A percentile compares a stretch with the other conserved stretches of the same genome.
These are phyloP conservation scores for Tubosaeta sp. DNA, from an alignment of 768 basidiomycete genomes.

Conservation along the genomic window DNA sequence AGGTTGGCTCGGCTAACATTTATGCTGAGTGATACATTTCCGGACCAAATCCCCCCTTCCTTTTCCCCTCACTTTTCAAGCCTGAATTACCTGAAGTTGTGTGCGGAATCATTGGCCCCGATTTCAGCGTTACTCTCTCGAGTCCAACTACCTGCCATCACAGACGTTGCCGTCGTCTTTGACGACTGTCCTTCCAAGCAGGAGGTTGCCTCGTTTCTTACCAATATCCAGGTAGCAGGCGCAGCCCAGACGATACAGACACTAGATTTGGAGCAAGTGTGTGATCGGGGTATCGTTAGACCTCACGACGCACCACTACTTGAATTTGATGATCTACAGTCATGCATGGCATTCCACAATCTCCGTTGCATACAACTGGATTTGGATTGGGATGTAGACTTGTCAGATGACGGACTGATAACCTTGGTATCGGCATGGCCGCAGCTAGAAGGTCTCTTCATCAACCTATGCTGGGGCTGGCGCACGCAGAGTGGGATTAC, in stretches of 20 bases:
- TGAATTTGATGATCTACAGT: neutral
- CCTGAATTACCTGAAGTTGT: neutral
- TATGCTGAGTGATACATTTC: neutral
- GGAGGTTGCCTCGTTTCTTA: neutral
- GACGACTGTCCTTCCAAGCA: neutral
- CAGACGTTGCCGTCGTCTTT: neutral
- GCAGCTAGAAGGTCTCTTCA: neutral
- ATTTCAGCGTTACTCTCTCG: neutral
- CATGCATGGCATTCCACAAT: neutral
- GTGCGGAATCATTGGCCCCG: neutral
- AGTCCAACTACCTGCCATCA: neutral
- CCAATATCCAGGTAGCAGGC: neutral
- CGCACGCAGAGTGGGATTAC: constrained; percentile 1
- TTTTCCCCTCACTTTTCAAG: neutral
- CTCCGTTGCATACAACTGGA: neutral
- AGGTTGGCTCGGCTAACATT: neutral
- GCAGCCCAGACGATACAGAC: neutral
- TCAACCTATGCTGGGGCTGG: constrained; percentile 12
- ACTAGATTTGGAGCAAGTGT: neutral
- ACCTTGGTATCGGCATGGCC: constrained; percentile 7
- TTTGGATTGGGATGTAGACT: neutral
- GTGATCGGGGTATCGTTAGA: no score
- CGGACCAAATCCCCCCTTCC: neutral
- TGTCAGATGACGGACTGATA: constrained; percentile 1
- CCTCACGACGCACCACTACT: neutral